phyloP scores from a whole-genome alignment of 2,329 filamentous ascomycete genomes.

The Lizonia empirigonia region DNA sequence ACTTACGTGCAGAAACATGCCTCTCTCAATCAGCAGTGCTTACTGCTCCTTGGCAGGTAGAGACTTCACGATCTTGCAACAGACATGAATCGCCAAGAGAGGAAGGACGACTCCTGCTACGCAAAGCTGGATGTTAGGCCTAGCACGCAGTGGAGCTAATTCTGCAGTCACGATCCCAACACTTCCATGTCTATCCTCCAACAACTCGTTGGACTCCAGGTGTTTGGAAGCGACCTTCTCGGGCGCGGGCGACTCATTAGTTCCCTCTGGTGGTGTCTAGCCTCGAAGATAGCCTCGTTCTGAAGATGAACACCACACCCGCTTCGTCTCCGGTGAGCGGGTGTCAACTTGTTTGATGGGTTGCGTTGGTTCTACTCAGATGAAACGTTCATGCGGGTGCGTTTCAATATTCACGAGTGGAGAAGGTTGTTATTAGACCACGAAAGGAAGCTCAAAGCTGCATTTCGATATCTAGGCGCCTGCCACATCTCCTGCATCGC shows the following conservation, averaged over 20 bases:
- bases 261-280: neutral
- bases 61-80: constrained; percentile 2
- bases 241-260: neutral
- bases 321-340: constrained; percentile 5
- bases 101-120: neutral
- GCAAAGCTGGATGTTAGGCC: neutral
- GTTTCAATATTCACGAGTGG: neutral
- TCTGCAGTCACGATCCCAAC: constrained; percentile 8
- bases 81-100: neutral
- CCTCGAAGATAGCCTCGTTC: neutral
- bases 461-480: neutral
- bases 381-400: neutral
- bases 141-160: neutral
- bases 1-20: constrained; percentile 16
- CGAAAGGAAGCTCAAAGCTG: neutral
- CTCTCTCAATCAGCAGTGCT: constrained; percentile 3
- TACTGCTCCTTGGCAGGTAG: constrained; percentile 3
- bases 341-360: neutral
- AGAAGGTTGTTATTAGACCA: neutral
- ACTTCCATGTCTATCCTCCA: constrained; percentile 2
- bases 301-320: neutral
- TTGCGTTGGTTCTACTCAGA: neutral
- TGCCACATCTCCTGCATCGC: neutral
- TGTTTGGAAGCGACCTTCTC: constrained; percentile 2
- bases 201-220: neutral